Evolutionary conservation across 257 asterid species (phyloP), one percentile per base, ranked within the genome.

Genomic region (Solanum arcanum): DNA sequence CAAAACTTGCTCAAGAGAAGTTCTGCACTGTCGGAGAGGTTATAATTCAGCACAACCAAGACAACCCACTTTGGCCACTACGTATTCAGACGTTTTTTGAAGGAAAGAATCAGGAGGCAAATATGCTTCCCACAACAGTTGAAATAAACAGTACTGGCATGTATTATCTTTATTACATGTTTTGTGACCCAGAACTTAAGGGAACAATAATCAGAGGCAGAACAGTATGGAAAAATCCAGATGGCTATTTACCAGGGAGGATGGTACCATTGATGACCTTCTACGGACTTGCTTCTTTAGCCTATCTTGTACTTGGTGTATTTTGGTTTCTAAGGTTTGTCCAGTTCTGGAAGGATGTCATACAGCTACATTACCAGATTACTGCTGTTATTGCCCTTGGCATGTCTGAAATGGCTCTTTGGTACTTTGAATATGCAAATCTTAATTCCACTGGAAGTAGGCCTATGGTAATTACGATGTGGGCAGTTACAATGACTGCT

Each of bases 371-470:
- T 82, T 91, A 88, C 21, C 92, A 91, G 73, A 91, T 91, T 33
- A 86, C 92, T 7, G 91, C 88, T 69, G 91, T 91, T 47, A 87
- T 91, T 76, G 91, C 87, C 86, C 91, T 91, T 72, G 92, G 92
- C 86, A 91, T 91, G 92, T 89, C 86, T 77, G 92, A 91, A 70
- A 91, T 89, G 92, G 89, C 92, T 20, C 89, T 91, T 82, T 89
- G 92, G 92, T 91, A 91, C 76, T 91, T 59, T 77, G 92, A 91
- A 85, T 91, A 91, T 84, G 85, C 90, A 76, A 91, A 91, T 89
- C 90, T 91, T 2, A 91, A 89, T 89, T 86, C 89, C 41, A 89
- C 89, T 12, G 92, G 92, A 44, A 76, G 64, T 21, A 89, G 92
- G 76, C 92, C 92, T 25, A 86, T 64, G 90, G 90, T 9, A 69